A percentile compares a stretch with the other conserved stretches of the same genome.
phyloP scores from a whole-genome alignment of 2,329 filamentous ascomycete species.

The Ophiostoma populinum region DNA sequence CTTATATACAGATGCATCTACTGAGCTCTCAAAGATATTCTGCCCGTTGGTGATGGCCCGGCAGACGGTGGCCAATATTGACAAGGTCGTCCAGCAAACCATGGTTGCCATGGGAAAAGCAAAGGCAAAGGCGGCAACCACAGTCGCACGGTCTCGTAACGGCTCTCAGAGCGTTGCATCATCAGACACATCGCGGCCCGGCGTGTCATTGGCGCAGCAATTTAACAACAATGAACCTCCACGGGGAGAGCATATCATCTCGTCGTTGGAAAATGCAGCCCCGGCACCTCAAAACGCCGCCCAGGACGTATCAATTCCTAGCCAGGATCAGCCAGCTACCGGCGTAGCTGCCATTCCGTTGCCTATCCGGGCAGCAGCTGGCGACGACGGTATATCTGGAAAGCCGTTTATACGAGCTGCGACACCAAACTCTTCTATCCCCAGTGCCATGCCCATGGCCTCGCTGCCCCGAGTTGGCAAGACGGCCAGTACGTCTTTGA shows the following conservation, averaged over 20 bases:
- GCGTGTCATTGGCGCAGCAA: background rate
- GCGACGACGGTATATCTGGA: conserved; percentile 35
- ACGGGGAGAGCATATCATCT: too few relatives aligned
- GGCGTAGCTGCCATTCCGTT: background rate
- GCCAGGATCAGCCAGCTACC: too few relatives aligned
- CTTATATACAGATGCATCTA: conserved; percentile 27
- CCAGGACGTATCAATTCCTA: too few relatives aligned
- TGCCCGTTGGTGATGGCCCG: conserved; percentile 29
- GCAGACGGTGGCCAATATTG: conserved; percentile 23
- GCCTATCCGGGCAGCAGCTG: conserved; percentile 14
- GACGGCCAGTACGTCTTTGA: background rate
- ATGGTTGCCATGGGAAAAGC: conserved; percentile 17
- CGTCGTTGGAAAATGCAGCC: too few relatives aligned
- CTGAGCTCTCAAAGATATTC: conserved; percentile 30
- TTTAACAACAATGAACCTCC: background rate
- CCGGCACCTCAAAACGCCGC: too few relatives aligned
- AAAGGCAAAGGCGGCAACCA: background rate
- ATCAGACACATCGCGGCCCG: background rate
- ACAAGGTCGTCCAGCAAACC: conserved; percentile 28
- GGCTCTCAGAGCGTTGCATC: conserved; percentile 1
- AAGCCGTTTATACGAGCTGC: conserved; percentile 34
- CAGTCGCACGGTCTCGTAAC: too few relatives aligned
- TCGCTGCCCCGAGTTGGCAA: conserved; percentile 11
- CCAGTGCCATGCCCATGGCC: conserved; percentile 14
- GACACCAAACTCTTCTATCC: conserved; percentile 16